Evolutionary conservation across 148 eudicot genomes (phyloP), one percentile per base, ranked within the genome.

Genomic region (Rhododendron vialii): DNA sequence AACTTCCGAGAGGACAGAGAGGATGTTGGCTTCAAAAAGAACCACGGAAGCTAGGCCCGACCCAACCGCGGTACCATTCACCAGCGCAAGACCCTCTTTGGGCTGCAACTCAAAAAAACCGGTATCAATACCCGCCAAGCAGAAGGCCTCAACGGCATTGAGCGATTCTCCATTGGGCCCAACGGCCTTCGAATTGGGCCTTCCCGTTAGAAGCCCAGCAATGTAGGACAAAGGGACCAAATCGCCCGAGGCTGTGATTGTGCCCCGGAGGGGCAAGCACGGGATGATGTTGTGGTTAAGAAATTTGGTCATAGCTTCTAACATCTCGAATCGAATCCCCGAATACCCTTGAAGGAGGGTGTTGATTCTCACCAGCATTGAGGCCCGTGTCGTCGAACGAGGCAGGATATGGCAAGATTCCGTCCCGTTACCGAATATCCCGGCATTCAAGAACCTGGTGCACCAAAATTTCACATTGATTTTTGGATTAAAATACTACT

Each of bases 1-100:
- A 20, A 90, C 92, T 63, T 85, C 89, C 1, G 92, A 69, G 18
- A 90, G 45, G 26, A 90, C 73, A 0, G 85, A 88, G 12, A 90
- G 87, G 7, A 90, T 78, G 76, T 90, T 90, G 43, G 88, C 88
- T n/a, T 90, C 88, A 51, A 84, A 90, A 7, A 90, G 89, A 30
- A 90, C 90, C 36, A 88, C 78, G 13, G 92, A 90, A n/a, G 92
- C 92, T 43, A 86, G 22, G n/a, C 87, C 92, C 0, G 90, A 90
- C 1, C 92, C 90, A 24, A 90, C 92, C 0, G 92, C 90, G 0
- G 92, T 90, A 18, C 92, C 92, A 30, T 90, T 90, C 7, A 90
- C 92, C 11, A 90, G 33, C 7, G 91, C 91, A 3, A 90, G 87
- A 20, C 91, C 90, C 85, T 90, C 91, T 79, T 90, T 90, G 3